Base-by-base conservation (phyloP, 768 basidiomycete genomes). In the Russula ochroleuca region DNA sequence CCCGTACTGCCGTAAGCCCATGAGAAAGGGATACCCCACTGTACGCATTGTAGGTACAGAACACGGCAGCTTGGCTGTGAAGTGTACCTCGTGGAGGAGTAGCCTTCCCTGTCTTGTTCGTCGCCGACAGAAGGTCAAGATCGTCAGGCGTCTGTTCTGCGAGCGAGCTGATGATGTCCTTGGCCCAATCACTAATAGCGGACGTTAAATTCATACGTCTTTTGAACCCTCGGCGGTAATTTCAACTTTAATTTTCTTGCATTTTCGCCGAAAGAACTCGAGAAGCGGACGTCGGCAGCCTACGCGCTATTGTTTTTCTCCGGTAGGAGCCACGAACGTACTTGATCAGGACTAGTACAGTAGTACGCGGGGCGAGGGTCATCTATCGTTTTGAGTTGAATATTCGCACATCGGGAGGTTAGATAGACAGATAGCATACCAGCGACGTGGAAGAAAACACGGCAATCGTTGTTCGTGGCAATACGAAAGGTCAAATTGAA, bases 231-330 rank as follows among this genome's bases (percentile, higher is more conserved):
- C 48, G 43, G 19, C 3, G 2, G 35, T 66, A 66, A n/a, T 41
- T 15, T 56, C 64, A 13, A 49, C 35, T 17, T 17, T 41, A 43
- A 56, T 37, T 0, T 1, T 19, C 33, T 40, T 21, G 47, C 51
- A 40, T 21, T 60, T 37, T 15, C 51, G 53, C 25, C 17, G 43
- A 45, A 61, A 61, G n/a, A 75, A 75, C 14, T 72, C 62, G 48
- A 70, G 69, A 53, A 63, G n/a, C 53, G 57, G 33, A 43, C 21
- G 43, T 58, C 40, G n/a, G 51, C 57, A 10, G 53, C 62, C 57
- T 50, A 59, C 14, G 41, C 37, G 8, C 57, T 45, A 19, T 59
- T 64, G 5, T 47, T 47, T 31, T 50, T 38, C 19, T 47, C 47
- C 14, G 40, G 48, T 45, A 59, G n/a, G 10, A 56, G 58, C 53